Evolutionary conservation across 768 basidiomycete species (phyloP).

Genomic region (Suillus paluster): DNA sequence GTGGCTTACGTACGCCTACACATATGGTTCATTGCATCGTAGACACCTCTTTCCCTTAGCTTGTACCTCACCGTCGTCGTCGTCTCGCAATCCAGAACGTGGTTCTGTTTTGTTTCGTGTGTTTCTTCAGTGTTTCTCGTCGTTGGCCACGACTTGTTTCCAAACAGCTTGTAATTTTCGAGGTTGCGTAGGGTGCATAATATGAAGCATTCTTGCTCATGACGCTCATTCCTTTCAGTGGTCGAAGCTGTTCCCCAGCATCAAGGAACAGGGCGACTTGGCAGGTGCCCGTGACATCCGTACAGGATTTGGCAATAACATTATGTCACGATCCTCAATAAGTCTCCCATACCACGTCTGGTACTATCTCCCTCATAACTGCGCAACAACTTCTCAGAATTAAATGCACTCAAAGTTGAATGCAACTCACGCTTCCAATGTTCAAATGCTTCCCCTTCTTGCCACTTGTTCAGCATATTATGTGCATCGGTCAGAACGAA

Average conservation of each 20-base stretch:
- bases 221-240: not conserved
- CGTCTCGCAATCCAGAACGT: too few relatives aligned
- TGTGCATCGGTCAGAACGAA: slow-evolving; percentile 64
- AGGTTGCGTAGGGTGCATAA: not conserved
- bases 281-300: not conserved
- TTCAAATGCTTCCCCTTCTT: slow-evolving; percentile 61
- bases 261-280: not conserved
- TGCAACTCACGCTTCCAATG: slow-evolving; percentile 75
- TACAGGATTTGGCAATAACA: not conserved
- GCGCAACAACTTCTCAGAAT: slow-evolving; percentile 3
- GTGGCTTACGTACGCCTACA: too few relatives aligned
- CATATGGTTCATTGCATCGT: too few relatives aligned
- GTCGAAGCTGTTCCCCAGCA: not conserved
- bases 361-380: slow-evolving; percentile 84
- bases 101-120: too few relatives aligned
- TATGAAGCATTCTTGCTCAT: not conserved
- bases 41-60: too few relatives aligned
- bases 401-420: slow-evolving; percentile 7
- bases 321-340: slow-evolving; percentile 47
- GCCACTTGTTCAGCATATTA: slow-evolving; percentile 69
- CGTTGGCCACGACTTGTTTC: too few relatives aligned
- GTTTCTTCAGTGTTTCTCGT: too few relatives aligned
- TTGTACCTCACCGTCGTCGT: too few relatives aligned
- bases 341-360: slow-evolving; percentile 77
- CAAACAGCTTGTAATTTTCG: not conserved